Evolutionary conservation across 305 asterid genomes (phyloP), one percentile per base, ranked within the genome.

Genomic region (Euphrasia arctica): DNA sequence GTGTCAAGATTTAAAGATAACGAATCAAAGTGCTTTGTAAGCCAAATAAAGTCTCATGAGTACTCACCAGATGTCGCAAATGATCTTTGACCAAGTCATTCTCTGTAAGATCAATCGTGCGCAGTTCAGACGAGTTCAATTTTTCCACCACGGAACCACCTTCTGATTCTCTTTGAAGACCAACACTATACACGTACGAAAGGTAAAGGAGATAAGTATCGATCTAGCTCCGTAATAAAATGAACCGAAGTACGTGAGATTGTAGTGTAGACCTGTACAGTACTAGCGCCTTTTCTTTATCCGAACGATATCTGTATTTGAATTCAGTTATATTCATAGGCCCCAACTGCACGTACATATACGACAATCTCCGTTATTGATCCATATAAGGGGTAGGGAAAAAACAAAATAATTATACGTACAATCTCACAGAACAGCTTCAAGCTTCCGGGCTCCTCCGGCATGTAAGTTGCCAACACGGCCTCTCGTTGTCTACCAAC

Each of bases 71-170:
- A 79, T 90, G 95, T 54, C 96, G 82, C 72, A 90, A 80, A 68
- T 90, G 96, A 77, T 90, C 95, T 78, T 88, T 85, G 75, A 85
- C 93, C 84, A 88, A 70, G 79, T 88, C 96, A 76, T 90, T 86
- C 61, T 88, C 79, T 11, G 95, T 81, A 56, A 90, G 87, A 77
- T 90, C 75, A 62, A 84, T 79, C 41, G 96, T 90, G 39, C 64
- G 78, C 64, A 88, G 83, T 67, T 79, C 70, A 54, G 78, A 77
- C 36, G 82, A 76, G 63, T 76, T 55, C 88, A 90, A 67, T 58
- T 82, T 84, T 60, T 77, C 79, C 77, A 88, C 14, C 81, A 76
- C 62, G 9, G 76, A 77, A 52, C 52, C 77, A 29, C 76, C 75
- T 43, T 76, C 81, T 62, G 58, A 70, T 74, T 71, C 73, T 6